These are phyloP conservation scores for Monilinia laxa DNA, from an alignment of 2,329 filamentous ascomycete genomes.

Conservation along the genomic window DNA sequence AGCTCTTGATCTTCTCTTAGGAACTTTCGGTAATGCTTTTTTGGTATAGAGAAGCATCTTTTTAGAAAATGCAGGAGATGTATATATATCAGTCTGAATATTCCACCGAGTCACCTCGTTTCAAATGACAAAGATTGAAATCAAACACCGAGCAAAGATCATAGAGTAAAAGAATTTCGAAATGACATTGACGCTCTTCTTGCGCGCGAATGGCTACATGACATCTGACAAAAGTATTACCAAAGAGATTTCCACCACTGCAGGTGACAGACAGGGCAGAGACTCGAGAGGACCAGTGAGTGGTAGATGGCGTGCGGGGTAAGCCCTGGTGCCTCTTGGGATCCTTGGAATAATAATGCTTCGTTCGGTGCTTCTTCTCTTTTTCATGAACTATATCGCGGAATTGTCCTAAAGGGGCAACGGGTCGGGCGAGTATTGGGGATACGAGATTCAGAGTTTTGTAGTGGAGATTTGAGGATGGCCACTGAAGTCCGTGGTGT, in stretches of 20 bases:
- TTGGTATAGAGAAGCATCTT: constrained; percentile 59
- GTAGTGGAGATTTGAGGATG: constrained; percentile 1
- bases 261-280: constrained; percentile 3
- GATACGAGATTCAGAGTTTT: constrained; percentile 1
- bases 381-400: neutral
- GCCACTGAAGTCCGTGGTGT: neutral
- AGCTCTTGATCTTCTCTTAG: constrained; percentile 59
- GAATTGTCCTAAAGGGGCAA: neutral
- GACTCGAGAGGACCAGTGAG: constrained; percentile 2
- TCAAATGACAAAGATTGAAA: neutral
- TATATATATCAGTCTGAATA: neutral
- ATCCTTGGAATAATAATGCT: neutral
- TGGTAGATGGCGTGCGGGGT: constrained; percentile 14
- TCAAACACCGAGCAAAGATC: neutral
- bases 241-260: constrained; percentile 13
- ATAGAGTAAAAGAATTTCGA: neutral
- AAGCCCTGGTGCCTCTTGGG: constrained; percentile 5
- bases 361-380: neutral
- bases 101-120: neutral
- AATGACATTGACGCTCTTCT: neutral
- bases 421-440: neutral
- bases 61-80: neutral
- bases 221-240: constrained; percentile 1
- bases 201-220: constrained; percentile 19
- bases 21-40: constrained; percentile 56